Evolutionary conservation across 2,329 filamentous ascomycete genomes (phyloP), one percentile per base, ranked within the genome.

Genomic region (Fusarium aywerte): DNA sequence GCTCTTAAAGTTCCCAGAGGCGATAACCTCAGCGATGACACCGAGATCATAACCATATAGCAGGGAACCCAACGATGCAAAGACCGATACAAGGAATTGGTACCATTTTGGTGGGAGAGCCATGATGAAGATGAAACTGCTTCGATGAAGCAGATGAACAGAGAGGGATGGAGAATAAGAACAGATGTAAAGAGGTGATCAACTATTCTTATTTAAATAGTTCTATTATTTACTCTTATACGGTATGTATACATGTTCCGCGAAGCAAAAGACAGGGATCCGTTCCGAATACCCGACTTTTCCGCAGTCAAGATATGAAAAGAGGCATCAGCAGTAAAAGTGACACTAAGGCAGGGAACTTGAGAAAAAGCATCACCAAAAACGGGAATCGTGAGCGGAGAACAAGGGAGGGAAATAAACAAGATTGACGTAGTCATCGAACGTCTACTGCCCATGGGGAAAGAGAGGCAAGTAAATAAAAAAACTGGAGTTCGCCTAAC

Each of bases 31-130:
- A 5, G 62, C 62, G 11, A 65, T 65, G 2, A 65, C 62, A 48
- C 62, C 62, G 7, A 65, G 48, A 61, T 65, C 62, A 20, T 65
- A 65, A 33, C 62, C 62, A 10, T 56, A 65, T 15, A 60, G 33
- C 5, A 65, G 32, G 16, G 62, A 65, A 5, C 62, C 62, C 1
- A 65, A 31, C 18, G 62, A 65, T 18, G 62, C 62, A 18, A 65
- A 65, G 3, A 65, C 62, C 70, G 68, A 81, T 74, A 71, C 81
- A 49, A 85, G 80, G 70, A 84, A 85, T 78, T 86, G 72, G 36
- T 82, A 82, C 76, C 75, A 79, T 68, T 81, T 81, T 42, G 80
- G 80, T 47, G 80, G 78, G 66, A 82, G 77, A 68, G 76, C 76
- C 80, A 81, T 82, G 65, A 12, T 67, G 58, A 53, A 15, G n/a